Evolutionary conservation across 768 basidiomycete species (phyloP).

Genomic region (Thelephora ganbajun): DNA sequence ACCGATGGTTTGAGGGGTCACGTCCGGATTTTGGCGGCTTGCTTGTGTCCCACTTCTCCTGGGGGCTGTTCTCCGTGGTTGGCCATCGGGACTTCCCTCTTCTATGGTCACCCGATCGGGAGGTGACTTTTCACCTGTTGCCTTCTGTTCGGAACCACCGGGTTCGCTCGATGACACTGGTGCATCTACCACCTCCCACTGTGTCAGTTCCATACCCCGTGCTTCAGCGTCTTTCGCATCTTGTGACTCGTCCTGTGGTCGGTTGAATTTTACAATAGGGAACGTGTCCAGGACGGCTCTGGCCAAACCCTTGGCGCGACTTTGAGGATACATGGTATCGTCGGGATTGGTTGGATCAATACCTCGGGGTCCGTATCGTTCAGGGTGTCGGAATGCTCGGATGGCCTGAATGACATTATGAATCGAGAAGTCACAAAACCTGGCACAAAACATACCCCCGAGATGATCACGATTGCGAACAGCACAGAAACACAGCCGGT

Average conservation of each 20-base stretch:
- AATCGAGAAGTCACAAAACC: constrained; percentile 2
- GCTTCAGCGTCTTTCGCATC: constrained; percentile 17
- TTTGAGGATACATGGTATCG: constrained; percentile 29
- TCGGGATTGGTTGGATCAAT: constrained; percentile 15
- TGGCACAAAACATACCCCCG: constrained; percentile 41
- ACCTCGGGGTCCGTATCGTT: constrained; percentile 73
- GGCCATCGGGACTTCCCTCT: neutral
- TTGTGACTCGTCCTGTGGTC: constrained; percentile 7
- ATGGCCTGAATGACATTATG: constrained; percentile 42
- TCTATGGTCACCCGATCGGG: neutral
- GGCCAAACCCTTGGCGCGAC: constrained; percentile 72
- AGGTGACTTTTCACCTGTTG: neutral
- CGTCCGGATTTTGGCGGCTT: constrained; percentile 15
- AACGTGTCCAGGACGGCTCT: constrained; percentile 94
- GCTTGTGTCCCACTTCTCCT: neutral
- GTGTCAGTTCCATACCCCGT: constrained; percentile 2
- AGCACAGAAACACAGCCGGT: constrained; percentile 80
- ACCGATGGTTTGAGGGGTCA: constrained; percentile 54
- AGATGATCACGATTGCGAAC: constrained; percentile 74
- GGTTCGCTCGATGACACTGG: neutral
- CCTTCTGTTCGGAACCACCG: neutral
- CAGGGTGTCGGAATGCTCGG: constrained; percentile 75
- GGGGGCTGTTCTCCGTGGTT: neutral
- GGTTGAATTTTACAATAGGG: constrained; percentile 74
- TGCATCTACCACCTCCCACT: constrained; percentile 4